Conservation (phyloP, 108 stramenopile genomes). For the Cyclotella sp. region DNA sequence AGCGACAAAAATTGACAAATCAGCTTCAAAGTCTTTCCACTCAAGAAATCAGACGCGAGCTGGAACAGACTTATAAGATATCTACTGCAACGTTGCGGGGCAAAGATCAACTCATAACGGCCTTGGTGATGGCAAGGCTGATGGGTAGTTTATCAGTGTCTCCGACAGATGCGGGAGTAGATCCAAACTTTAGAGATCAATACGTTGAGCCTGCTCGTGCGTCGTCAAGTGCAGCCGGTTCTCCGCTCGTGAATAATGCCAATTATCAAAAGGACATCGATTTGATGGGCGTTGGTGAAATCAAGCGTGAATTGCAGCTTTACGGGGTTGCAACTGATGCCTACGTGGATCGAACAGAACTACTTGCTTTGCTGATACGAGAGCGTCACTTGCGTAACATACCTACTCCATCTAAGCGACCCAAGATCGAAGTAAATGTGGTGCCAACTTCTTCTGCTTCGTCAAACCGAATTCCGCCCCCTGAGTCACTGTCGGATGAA, state of each 20-base stretch:
- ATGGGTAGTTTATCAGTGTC: constrained; percentile 9
- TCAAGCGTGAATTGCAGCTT: constrained; percentile 38
- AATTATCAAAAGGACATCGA: constrained; percentile 33
- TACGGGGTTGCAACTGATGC: constrained; percentile 29
- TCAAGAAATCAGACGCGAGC: constrained; percentile 41
- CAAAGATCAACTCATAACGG: constrained; percentile 27
- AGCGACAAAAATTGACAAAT: constrained; percentile 26
- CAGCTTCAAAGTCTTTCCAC: constrained; percentile 34
- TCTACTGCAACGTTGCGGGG: constrained; percentile 30
- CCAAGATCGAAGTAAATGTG: constrained; percentile 13
- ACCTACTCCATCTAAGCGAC: constrained; percentile 16
- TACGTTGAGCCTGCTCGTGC: constrained; percentile 10
- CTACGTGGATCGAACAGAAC: constrained; percentile 14
- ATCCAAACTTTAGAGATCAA: constrained; percentile 19
- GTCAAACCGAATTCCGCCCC: not conserved
- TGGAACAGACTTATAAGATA: constrained; percentile 39
- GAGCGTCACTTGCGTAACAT: constrained; percentile 21
- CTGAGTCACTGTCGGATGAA: constrained; percentile 14
- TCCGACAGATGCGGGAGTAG: not conserved
- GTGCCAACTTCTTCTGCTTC: constrained; percentile 8
- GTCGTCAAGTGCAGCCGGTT: not conserved
- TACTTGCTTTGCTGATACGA: constrained; percentile 22
- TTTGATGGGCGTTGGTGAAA: constrained; percentile 41
- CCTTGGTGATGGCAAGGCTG: constrained; percentile 36
- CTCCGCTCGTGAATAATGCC: constrained; percentile 13